A percentile compares a stretch with the other conserved stretches of the same genome.
Evolutionary conservation across 495 filamentous ascomycete genomes (phyloP).

Genomic region (Acidomyces sp.): DNA sequence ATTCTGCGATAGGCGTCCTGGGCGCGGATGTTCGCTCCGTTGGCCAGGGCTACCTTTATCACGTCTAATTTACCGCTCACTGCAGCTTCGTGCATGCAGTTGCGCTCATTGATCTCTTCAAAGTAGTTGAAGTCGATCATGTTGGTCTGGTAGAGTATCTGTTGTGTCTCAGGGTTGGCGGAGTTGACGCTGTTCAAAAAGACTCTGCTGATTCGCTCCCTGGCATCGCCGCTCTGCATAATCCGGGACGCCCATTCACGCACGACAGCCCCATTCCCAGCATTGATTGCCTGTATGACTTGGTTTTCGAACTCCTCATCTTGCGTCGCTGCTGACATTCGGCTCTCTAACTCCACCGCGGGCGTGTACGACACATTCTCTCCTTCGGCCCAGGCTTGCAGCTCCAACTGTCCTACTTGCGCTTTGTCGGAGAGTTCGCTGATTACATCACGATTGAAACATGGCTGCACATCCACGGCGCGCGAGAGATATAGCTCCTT

Average conservation of each 20-base stretch:
- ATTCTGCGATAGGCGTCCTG: conserved; percentile 89
- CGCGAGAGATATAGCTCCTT: conserved; percentile 94
- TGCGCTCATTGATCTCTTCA: conserved; percentile 94
- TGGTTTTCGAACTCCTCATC: conserved; percentile 79
- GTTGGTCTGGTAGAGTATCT: conserved; percentile 61
- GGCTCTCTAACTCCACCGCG: conserved; percentile 18
- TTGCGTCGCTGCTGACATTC: conserved; percentile 39
- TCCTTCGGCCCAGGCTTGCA: conserved; percentile 92
- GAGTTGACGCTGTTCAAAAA: conserved; percentile 81
- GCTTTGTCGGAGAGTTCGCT: conserved; percentile 93
- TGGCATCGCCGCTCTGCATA: conserved; percentile 40
- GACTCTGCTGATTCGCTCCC: conserved; percentile 67
- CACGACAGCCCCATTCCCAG: conserved; percentile 51
- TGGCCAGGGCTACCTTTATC: conserved; percentile 55
- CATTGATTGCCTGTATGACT: conserved; percentile 71
- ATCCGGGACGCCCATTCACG: conserved; percentile 51
- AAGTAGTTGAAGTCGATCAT: conserved; percentile 76
- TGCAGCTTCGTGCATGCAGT: conserved; percentile 86
- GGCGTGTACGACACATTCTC: conserved; percentile 64
- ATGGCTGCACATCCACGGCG: conserved; percentile 93
- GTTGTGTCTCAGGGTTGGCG: conserved; percentile 64
- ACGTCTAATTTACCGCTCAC: conserved; percentile 75
- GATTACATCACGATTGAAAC: conserved; percentile 93
- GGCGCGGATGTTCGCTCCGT: conserved; percentile 58
- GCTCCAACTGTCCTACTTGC: conserved; percentile 79